A percentile compares a stretch with the other conserved stretches of the same genome.
Conservation (phyloP, 2,329 filamentous ascomycete species). For the Cladosporium sp. region DNA sequence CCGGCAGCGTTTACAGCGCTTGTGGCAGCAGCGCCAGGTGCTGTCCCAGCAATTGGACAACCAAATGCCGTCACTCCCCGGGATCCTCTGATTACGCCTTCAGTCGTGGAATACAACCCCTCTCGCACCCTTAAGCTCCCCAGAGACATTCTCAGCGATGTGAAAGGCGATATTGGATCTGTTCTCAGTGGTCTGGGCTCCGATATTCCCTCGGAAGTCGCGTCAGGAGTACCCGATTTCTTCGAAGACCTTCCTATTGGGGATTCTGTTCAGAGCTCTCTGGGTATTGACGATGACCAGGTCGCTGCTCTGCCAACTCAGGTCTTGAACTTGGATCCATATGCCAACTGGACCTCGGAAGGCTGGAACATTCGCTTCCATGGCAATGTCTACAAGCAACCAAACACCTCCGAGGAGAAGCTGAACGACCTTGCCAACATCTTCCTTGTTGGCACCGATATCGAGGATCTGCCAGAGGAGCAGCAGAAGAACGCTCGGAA, state of each 20-base stretch:
- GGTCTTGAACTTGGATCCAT: conserved; percentile 61
- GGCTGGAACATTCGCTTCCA: conserved; percentile 73
- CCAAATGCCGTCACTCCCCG: conserved; percentile 17
- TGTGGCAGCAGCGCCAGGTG: conserved; percentile 21
- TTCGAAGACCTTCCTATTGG: conserved; percentile 59
- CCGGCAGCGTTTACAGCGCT: conserved; percentile 22
- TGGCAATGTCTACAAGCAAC: conserved; percentile 76
- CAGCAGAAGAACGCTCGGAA: conserved; percentile 66
- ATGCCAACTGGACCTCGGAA: conserved; percentile 69
- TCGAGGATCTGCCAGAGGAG: conserved; percentile 52
- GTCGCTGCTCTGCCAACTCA: conserved; percentile 60
- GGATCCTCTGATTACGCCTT: conserved; percentile 45
- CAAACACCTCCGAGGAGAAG: conserved; percentile 58
- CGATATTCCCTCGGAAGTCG: conserved; percentile 53
- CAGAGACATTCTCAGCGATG: conserved; percentile 46
- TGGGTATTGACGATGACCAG: conserved; percentile 54
- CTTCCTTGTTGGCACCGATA: conserved; percentile 61
- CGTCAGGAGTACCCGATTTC: conserved; percentile 59
- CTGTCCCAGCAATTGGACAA: conserved; percentile 9
- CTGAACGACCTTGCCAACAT: conserved; percentile 63
- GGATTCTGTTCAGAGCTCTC: conserved; percentile 52
- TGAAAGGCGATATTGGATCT: conserved; percentile 37
- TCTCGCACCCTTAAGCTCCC: conserved; percentile 38
- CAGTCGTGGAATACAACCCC: conserved; percentile 36
- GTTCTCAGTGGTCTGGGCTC: conserved; percentile 47